Base-by-base conservation (phyloP, 805 yeast species). In the Saccharomycopsis sp. region DNA sequence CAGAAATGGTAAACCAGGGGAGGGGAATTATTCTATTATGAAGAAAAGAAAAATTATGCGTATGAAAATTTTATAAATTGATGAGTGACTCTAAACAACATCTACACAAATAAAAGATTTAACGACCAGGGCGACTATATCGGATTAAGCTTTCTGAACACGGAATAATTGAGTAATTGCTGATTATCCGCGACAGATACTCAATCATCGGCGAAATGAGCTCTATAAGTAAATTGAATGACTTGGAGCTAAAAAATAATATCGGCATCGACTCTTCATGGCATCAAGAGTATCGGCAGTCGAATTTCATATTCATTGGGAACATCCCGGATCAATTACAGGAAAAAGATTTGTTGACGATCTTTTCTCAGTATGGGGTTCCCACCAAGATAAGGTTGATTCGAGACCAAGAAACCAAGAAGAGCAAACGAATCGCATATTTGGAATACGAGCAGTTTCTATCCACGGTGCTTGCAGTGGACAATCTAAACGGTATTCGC, bases 281-380 rank as follows among this genome's bases (percentile, higher is more conserved):
- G 98, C 98, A 92, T 68, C 77, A 82, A 60, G 96, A 91, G 63
- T 90, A 84, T 66, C 73, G 73, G 23, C 91, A 90, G 62, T 80
- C 92, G 0, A 83, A 92, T 1, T 90, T 84, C 67, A 75, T 91
- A 0, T 87, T 64, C 65, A 82, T 92, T n/a, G 92, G 96, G 0
- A 82, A 85, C 2, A 68, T 92, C 9, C 84, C 90, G 8, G 71
- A 66, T 15, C 80, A 81, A 34, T 68, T 90, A 24, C 82, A 81
- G 7, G 97, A 90, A 67, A 82, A 83, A 52, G 97, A 92, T 67
- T 69, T 92, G 0, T 65, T 91, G 4, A 78, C 83, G 0, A 80
- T 91, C 34, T 92, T 92, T 68, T 87, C 96, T 1, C 97, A 92
- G 66, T 92, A 80, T 69, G 98, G 98, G 0, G 79, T 84, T 18